Evolutionary conservation across 2,329 filamentous ascomycete genomes (phyloP).

Genomic region (Balansia obtecta): DNA sequence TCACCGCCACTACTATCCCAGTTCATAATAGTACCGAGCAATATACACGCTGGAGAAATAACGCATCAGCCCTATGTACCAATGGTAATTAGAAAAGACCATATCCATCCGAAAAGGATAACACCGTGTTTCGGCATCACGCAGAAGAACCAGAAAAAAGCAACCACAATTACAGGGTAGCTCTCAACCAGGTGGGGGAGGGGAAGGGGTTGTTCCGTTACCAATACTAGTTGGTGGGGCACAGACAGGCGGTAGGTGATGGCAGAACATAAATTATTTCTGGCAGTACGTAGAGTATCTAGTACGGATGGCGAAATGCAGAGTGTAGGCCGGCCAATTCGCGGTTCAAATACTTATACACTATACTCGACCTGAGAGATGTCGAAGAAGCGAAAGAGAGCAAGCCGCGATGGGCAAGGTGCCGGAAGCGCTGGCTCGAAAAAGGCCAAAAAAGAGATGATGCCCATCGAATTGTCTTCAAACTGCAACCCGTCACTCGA

Average conservation of each 20-base stretch:
- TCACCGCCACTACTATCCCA: neutral
- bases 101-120: no score
- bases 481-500: slow-evolving; percentile 18
- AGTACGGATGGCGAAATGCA: no score
- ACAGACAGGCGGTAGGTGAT: neutral
- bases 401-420: slow-evolving; percentile 19
- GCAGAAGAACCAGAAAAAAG: neutral
- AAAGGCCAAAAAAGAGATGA: slow-evolving; percentile 19
- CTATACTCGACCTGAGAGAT: slow-evolving; percentile 8
- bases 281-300: neutral
- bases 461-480: slow-evolving; percentile 10
- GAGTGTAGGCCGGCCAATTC: no score
- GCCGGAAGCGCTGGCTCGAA: slow-evolving; percentile 13
- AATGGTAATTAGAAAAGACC: no score
- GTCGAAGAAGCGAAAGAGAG: slow-evolving; percentile 24
- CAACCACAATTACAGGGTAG: neutral
- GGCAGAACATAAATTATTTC: slow-evolving; percentile 4
- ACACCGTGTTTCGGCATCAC: neutral
- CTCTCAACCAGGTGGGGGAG: neutral
- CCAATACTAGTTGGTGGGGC: slow-evolving; percentile 2
- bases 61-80: no score
- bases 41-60: neutral
- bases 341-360: no score
- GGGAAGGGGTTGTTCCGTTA: neutral
- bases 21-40: neutral